Evolutionary conservation across 2,329 filamentous ascomycete species (phyloP), one percentile per base, ranked within the genome.

Genomic region (Chrysoporthe cubensis): DNA sequence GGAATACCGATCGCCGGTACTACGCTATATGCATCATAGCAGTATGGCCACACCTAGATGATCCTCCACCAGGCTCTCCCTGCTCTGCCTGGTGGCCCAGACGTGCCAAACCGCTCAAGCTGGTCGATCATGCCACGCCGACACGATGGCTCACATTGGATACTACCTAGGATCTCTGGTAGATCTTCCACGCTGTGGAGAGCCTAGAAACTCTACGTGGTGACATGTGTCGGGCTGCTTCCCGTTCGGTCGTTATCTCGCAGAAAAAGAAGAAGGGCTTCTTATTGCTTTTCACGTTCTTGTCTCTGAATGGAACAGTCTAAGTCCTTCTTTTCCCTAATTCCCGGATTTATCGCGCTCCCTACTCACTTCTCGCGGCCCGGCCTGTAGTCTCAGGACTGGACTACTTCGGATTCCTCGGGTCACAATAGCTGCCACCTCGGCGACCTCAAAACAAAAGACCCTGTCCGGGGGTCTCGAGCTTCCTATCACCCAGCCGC

Each of bases 231-330:
- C 34, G 59, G 59, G 16, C 42, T 50, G 26, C 26, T 43, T 62
- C 32, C 34, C 32, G 40, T 26, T 26, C 26, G 26, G 26, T 26
- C 26, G 26, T 26, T 44, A n/a, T 60, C 48, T 62, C 46, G 42
- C 34, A 42, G 44, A 37, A 26, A 18, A 26, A 18, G 14, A 62
- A 62, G 60, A 52, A 26, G 40, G 59, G 26, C 40, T 32, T 37
- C 21, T 11, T 46, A 14, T 59, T 65, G 63, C 63, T 59, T 65
- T 56, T 68, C 43, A 32, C 54, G 34, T 43, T 34, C 43, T 59
- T 52, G 52, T 43, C 56, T 59, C 21, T 54, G 21, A 11, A n/a
- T 59, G 56, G 64, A 57, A 62, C 58, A 62, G 48, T 56, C 48
- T 57, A 34, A 18, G 16, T 26, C 26, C 21, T 54, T 16, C 54